Base-by-base conservation (phyloP, 352 stramenopile genomes). In the Phytophthora megakarya region DNA sequence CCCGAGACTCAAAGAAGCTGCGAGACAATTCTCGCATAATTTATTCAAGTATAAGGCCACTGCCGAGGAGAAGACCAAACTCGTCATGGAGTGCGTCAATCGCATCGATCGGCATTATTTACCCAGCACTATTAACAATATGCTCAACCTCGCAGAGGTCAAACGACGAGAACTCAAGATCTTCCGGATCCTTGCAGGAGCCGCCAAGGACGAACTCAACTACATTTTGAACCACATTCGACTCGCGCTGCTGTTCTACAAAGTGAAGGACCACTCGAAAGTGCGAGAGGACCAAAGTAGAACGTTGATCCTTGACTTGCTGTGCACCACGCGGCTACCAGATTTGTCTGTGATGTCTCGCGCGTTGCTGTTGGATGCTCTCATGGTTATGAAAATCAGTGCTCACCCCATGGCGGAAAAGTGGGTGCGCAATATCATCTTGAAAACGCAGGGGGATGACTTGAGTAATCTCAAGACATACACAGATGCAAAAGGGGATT, bases 311-410 rank as follows among this genome's bases (percentile, higher is more conserved):
- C 88, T 99, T 49, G 88, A 99, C 69, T 69, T 99, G 37, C 75
- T 99, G 1, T 97, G 95, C 38, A 88, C 96, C 0, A 97, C 96
- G 43, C 84, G 97, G 5, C 75, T 99, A 12, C 84, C 89, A 1
- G 93, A 97, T 42, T 75, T 99, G n/a, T 97, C 87, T 0, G 81
- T 98, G 45, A 92, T 89, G 37, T 97, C 91, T 23, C 84, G 94
- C 15, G 96, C 96, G 10, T 86, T 98, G 25, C 65, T 99, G 11
- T 57, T 99, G 6, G 92, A 99, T 66, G 96, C 94, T n/a, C 71
- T 99, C 19, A 98, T 99, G 86, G 86, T 98, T 22, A 96, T 99
- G 84, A 98, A 98, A 67, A 80, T 99, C 33, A 94, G 93, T 42
- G 97, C 97, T 4, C 97, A 99, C 71, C 81, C 86, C 6, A 72